Base-by-base conservation (phyloP, 805 yeast species). In the Schizosaccharomyces octosporus region DNA sequence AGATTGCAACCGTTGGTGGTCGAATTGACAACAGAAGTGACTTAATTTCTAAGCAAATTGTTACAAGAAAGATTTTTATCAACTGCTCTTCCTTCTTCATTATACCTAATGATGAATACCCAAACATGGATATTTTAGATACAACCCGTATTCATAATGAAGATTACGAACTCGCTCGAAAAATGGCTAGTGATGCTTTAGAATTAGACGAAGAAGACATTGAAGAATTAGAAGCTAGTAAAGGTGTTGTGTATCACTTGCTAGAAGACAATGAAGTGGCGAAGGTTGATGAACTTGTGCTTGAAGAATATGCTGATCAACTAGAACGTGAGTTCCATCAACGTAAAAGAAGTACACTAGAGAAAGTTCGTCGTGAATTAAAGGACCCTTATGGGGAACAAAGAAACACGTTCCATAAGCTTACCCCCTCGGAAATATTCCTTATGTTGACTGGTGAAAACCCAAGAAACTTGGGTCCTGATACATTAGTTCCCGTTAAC, bases 141-240 rank as follows among this genome's bases (percentile, higher is more conserved):
- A 89, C 93, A 60, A 93, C 98, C 0, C 80, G 98, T 73, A 88
- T 93, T 59, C 99, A 93, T 68, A 97, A 97, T 6, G 97, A 93
- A 72, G 99, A 93, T 73, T 93, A 93, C 70, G 95, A 87, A 65
- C 77, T 93, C 66, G 97, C 97, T 2, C 81, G 93, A 60, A 93
- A 93, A 71, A 93, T 93, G 89, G 97, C 97, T 6, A 93, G 95
- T 1, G 98, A 93, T 75, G 97, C 98, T 1, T 77, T 93, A 65
- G 98, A 90, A 70, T 78, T 89, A 65, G 96, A 88, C 67, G 98
- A 94, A 67, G 97, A 90, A 71, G 95, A 88, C 65, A 76, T 86
- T 68, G 84, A 82, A 1, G 89, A 84, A 62, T 71, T 83, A 59
- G 89, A 87, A 68, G 84, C 82, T 64, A 85, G 84, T 63, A 93